Percentiles rank a stretch among this genome's conserved stretches.
These are phyloP conservation scores for Przewalskia tangutica DNA, from an alignment of 257 asterid genomes.

Conservation along the genomic window DNA sequence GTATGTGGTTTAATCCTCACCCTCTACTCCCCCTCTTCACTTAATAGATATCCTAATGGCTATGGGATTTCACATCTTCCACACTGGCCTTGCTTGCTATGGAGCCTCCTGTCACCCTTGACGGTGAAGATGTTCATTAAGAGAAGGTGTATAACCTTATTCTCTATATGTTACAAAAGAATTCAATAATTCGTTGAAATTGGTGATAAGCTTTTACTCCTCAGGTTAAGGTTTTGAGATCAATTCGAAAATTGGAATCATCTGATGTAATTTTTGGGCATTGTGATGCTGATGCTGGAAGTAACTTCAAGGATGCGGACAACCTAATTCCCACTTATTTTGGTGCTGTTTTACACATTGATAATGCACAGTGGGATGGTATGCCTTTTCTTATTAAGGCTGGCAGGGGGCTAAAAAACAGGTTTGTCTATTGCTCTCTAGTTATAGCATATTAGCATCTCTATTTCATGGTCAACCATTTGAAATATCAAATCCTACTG, in stretches of 20 bases:
- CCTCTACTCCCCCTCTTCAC: neutral
- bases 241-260: slow-evolving; percentile 33
- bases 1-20: neutral
- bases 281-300: slow-evolving; percentile 9
- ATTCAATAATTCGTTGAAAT: slow-evolving; percentile 3
- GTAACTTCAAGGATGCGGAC: slow-evolving; percentile 3
- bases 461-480: neutral
- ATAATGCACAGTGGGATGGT: slow-evolving; percentile 50
- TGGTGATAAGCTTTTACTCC: neutral
- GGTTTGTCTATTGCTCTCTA: slow-evolving; percentile 12
- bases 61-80: slow-evolving; percentile 44
- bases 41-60: slow-evolving; percentile 23
- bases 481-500: neutral
- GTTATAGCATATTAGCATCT: neutral
- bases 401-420: slow-evolving; percentile 34
- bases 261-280: slow-evolving; percentile 33
- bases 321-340: slow-evolving; percentile 27
- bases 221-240: slow-evolving; percentile 43
- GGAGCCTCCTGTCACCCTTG: slow-evolving; percentile 45
- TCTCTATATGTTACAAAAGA: neutral
- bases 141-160: slow-evolving; percentile 25
- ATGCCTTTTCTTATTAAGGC: slow-evolving; percentile 43
- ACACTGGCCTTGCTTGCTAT: slow-evolving; percentile 51
- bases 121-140: slow-evolving; percentile 42
- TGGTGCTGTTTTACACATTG: slow-evolving; percentile 37